Conservation (phyloP, 2,329 filamentous ascomycete species). For the Ceratocystis harringtonii region DNA sequence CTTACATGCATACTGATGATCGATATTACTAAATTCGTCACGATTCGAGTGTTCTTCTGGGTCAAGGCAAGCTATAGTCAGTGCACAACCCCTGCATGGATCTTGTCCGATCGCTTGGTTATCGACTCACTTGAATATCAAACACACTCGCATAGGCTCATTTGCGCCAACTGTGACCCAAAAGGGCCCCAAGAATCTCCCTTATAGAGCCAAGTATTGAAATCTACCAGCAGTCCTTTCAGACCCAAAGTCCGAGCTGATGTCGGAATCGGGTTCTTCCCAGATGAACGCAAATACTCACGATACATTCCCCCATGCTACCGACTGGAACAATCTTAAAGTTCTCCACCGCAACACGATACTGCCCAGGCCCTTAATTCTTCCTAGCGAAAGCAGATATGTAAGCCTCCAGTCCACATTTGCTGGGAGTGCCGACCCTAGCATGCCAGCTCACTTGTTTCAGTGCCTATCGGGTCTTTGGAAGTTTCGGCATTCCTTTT, state of each 20-base stretch:
- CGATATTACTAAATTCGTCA: neutral
- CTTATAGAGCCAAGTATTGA: neutral
- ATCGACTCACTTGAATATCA: neutral
- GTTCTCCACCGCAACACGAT: conserved; percentile 46
- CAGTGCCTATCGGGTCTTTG: conserved; percentile 35
- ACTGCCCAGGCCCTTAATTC: conserved; percentile 41
- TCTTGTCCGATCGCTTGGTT: neutral
- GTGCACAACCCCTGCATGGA: neutral
- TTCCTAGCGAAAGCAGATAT: conserved; percentile 38
- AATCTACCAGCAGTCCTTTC: neutral
- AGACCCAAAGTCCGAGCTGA: neutral
- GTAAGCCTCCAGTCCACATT: conserved; percentile 24
- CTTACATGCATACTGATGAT: neutral
- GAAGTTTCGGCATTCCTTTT: conserved; percentile 36
- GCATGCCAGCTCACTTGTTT: neutral
- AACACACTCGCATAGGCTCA: neutral
- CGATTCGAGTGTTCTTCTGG: neutral
- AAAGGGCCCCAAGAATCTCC: neutral
- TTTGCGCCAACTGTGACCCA: neutral
- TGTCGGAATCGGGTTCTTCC: neutral
- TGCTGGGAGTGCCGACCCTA: neutral
- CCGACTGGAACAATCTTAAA: conserved; percentile 47
- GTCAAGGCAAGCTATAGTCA: neutral
- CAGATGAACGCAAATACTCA: neutral
- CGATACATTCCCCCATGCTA: conserved; percentile 19